A percentile compares a stretch with the other conserved stretches of the same genome.
These are phyloP conservation scores for Tilletiopsis washingtonensis DNA, from an alignment of 1,284 basidiomycete species.

Conservation along the genomic window DNA sequence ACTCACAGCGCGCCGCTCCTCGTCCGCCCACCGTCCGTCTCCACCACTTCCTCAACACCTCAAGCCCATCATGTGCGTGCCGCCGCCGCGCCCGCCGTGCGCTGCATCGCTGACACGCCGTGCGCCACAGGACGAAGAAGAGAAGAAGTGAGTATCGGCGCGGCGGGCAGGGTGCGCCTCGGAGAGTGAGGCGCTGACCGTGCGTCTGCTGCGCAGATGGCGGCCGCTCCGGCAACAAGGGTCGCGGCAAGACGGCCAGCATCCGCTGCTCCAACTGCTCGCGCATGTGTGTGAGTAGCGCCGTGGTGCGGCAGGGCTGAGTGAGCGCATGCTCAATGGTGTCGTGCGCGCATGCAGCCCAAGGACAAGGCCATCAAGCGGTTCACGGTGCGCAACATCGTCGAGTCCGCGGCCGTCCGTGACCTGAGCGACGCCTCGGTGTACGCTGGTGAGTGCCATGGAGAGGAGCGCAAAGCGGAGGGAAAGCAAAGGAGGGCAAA, in stretches of 20 bases:
- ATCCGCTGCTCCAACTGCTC: constrained; percentile 95
- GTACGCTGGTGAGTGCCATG: constrained; percentile 70
- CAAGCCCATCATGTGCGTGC: no score
- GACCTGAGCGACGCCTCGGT: constrained; percentile 95
- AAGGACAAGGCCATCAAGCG: constrained; percentile 97
- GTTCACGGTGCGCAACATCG: constrained; percentile 99
- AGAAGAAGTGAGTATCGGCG: no score
- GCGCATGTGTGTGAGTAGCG: neutral
- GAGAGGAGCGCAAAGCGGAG: no score
- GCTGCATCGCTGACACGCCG: no score
- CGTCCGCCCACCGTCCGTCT: no score
- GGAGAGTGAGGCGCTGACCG: no score
- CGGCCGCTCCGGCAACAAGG: constrained; percentile 58
- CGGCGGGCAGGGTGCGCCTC: no score
- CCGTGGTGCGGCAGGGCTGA: neutral
- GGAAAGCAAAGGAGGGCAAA: no score
- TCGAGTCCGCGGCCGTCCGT: constrained; percentile 93
- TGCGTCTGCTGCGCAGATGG: neutral
- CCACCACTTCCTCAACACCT: no score
- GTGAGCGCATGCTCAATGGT: constrained; percentile 51
- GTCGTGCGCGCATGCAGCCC: constrained; percentile 31
- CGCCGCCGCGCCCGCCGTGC: no score
- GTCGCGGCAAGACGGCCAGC: constrained; percentile 88
- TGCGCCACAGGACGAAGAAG: constrained; percentile 80
- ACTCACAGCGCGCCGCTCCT: no score